These are phyloP conservation scores for Phytophthora quininea DNA, from an alignment of 352 stramenopile genomes.

Conservation along the genomic window DNA sequence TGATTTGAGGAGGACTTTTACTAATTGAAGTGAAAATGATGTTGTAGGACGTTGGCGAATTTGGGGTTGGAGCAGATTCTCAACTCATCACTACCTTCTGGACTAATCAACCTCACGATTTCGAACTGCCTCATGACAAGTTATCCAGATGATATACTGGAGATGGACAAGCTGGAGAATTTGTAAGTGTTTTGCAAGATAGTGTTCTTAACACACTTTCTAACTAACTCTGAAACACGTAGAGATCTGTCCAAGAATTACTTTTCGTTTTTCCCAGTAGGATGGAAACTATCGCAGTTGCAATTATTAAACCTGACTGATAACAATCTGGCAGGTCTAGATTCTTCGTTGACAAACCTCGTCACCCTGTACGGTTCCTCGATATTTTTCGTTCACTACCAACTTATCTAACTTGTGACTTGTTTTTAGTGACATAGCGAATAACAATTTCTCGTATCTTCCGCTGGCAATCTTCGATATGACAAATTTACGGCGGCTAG, in stretches of 20 bases:
- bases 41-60: slow-evolving; percentile 50
- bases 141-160: slow-evolving; percentile 51
- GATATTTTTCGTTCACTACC: neutral
- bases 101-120: slow-evolving; percentile 56
- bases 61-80: slow-evolving; percentile 51
- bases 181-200: slow-evolving; percentile 35
- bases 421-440: slow-evolving; percentile 49
- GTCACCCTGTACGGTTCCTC: slow-evolving; percentile 47
- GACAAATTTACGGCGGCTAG: slow-evolving; percentile 39
- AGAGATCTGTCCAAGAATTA: slow-evolving; percentile 77
- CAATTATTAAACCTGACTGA: slow-evolving; percentile 56
- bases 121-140: slow-evolving; percentile 62
- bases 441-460: slow-evolving; percentile 54
- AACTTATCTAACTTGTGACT: neutral
- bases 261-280: slow-evolving; percentile 50
- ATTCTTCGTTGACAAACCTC: slow-evolving; percentile 43
- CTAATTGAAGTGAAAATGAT: neutral
- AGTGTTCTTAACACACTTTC: too few species aligned
- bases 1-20: neutral
- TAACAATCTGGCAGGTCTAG: slow-evolving; percentile 57
- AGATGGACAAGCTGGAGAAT: slow-evolving; percentile 51
- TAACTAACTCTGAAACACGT: neutral
- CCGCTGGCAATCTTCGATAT: slow-evolving; percentile 51
- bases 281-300: slow-evolving; percentile 45
- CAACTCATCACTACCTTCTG: slow-evolving; percentile 43